phyloP scores from a whole-genome alignment of 306 rosid species.

The Trifolium dubium region DNA sequence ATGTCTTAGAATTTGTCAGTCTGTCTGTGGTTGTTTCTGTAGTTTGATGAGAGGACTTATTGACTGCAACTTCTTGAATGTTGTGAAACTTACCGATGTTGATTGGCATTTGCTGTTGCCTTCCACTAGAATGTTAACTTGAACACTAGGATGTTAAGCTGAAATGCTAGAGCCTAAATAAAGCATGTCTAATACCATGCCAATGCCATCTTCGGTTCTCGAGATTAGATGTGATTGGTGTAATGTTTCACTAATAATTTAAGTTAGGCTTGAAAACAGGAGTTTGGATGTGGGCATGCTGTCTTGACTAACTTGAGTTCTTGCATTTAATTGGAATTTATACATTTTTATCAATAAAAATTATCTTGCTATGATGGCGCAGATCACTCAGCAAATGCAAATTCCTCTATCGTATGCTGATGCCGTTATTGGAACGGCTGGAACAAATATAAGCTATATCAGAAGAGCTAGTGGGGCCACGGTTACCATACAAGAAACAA shows the following conservation, averaged over 20 bases:
- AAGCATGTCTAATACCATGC: background rate
- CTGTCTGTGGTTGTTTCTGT: conserved; percentile 7
- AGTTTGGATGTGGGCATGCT: conserved; percentile 28
- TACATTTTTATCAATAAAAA: conserved; percentile 1
- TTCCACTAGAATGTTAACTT: conserved; percentile 6
- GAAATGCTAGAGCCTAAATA: conserved; percentile 11
- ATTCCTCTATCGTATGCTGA: conserved; percentile 93
- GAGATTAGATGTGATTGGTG: conserved; percentile 9
- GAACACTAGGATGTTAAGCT: background rate
- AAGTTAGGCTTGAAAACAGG: conserved; percentile 24
- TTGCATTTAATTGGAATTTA: background rate
- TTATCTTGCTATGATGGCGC: conserved; percentile 54
- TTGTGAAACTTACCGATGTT: conserved; percentile 5
- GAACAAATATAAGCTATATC: conserved; percentile 93
- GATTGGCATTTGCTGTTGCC: conserved; percentile 18
- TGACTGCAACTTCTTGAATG: conserved; percentile 26
- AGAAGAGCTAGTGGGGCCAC: conserved; percentile 97
- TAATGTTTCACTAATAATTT: background rate
- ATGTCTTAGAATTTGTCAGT: conserved; percentile 16
- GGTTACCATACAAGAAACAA: conserved; percentile 90
- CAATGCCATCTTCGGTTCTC: conserved; percentile 20
- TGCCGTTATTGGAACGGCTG: conserved; percentile 97
- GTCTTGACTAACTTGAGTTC: background rate
- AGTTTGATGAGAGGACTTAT: conserved; percentile 31
- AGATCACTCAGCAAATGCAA: conserved; percentile 95